phyloP scores from a whole-genome alignment of 306 rosid species.

The Biancaea sappan region DNA sequence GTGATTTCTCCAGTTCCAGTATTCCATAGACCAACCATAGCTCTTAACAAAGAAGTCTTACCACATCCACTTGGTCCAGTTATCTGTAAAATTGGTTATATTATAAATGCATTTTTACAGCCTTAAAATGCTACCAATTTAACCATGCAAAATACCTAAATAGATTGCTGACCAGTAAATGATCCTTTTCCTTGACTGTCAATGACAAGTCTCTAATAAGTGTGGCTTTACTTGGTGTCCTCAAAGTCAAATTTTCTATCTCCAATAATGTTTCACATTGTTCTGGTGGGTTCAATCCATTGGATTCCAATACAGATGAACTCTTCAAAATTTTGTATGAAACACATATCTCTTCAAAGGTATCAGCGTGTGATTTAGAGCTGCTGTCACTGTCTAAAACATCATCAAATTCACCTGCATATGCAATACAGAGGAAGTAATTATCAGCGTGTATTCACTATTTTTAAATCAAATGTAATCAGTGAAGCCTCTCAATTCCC shows the following conservation, averaged over 20 bases:
- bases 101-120: slow-evolving; percentile 27
- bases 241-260: slow-evolving; percentile 69
- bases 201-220: slow-evolving; percentile 71
- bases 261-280: slow-evolving; percentile 57
- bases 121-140: neutral
- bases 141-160: slow-evolving; percentile 5
- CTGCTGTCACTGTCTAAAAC: slow-evolving; percentile 56
- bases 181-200: slow-evolving; percentile 65
- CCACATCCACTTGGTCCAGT: slow-evolving; percentile 97
- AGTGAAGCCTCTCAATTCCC: neutral
- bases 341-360: slow-evolving; percentile 62
- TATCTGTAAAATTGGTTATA: slow-evolving; percentile 55
- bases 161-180: slow-evolving; percentile 70
- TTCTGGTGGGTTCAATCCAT: slow-evolving; percentile 63
- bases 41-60: slow-evolving; percentile 88
- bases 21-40: slow-evolving; percentile 93
- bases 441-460: neutral
- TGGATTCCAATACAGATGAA: slow-evolving; percentile 54
- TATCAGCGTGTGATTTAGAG: slow-evolving; percentile 49
- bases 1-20: slow-evolving; percentile 74
- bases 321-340: slow-evolving; percentile 47
- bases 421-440: slow-evolving; percentile 22
- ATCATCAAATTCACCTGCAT: slow-evolving; percentile 91
- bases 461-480: slow-evolving; percentile 22
- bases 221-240: slow-evolving; percentile 72